phyloP scores from a whole-genome alignment of 139 green algal genomes.

The Coelastrella sp. region DNA sequence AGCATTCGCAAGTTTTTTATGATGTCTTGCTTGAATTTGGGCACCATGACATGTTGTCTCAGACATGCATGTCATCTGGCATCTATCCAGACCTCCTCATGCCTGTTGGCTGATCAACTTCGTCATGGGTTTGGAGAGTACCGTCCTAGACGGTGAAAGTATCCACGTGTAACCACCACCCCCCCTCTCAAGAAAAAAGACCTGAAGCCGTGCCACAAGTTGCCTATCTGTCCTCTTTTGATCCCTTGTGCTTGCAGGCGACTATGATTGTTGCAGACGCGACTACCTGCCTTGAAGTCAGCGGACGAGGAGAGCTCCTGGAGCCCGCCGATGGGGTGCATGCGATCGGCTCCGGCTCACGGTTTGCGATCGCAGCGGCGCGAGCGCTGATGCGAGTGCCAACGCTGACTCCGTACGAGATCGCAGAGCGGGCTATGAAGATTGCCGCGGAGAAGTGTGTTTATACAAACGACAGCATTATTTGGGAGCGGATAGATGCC shows the following conservation, averaged over 20 bases:
- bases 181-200: no score
- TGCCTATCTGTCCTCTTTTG: not conserved
- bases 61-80: no score
- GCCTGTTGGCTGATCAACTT: no score
- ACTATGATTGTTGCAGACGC: slow-evolving; percentile 79
- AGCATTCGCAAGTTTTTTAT: no score
- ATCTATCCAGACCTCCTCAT: no score
- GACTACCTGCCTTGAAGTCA: slow-evolving; percentile 82
- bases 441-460: slow-evolving; percentile 94
- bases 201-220: no score
- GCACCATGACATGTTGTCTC: no score
- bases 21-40: no score
- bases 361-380: slow-evolving; percentile 67
- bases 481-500: slow-evolving; percentile 19
- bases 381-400: slow-evolving; percentile 57
- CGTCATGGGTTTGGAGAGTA: no score
- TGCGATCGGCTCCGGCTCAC: slow-evolving; percentile 66
- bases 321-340: slow-evolving; percentile 91
- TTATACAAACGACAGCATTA: slow-evolving; percentile 86
- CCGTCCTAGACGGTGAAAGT: no score
- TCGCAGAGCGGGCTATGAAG: slow-evolving; percentile 74
- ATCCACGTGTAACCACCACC: no score
- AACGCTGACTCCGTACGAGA: slow-evolving; percentile 8
- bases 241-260: slow-evolving; percentile 5
- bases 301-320: slow-evolving; percentile 89